These are phyloP conservation scores for Orbilia brochopaga DNA, from an alignment of 2,329 filamentous ascomycete species.

Conservation along the genomic window DNA sequence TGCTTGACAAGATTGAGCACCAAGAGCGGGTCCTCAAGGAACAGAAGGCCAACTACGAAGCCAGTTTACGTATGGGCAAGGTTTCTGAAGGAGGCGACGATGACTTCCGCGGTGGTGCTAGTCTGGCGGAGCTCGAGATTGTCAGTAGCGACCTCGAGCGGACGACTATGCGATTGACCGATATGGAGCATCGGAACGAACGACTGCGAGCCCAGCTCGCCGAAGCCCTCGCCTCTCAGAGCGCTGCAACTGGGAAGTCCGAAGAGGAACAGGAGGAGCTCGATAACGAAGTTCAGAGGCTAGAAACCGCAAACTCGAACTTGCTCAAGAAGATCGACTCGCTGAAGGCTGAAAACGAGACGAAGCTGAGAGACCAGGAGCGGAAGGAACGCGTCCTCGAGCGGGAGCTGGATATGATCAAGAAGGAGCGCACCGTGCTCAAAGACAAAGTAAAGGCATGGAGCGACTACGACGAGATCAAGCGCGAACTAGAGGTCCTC, in stretches of 20 bases:
- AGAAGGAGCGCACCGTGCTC: slow-evolving; percentile 79
- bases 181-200: slow-evolving; percentile 92
- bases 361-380: slow-evolving; percentile 77
- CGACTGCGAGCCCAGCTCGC: slow-evolving; percentile 88
- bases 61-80: slow-evolving; percentile 80
- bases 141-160: slow-evolving; percentile 89
- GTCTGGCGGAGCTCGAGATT: slow-evolving; percentile 83
- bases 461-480: slow-evolving; percentile 94
- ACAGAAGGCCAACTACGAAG: slow-evolving; percentile 95
- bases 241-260: slow-evolving; percentile 27
- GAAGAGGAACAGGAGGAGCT: slow-evolving; percentile 74
- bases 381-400: slow-evolving; percentile 77
- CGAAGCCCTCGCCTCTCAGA: slow-evolving; percentile 74
- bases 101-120: slow-evolving; percentile 68
- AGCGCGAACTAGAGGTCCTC: slow-evolving; percentile 92
- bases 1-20: slow-evolving; percentile 93
- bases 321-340: slow-evolving; percentile 87
- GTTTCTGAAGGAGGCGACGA: slow-evolving; percentile 64
- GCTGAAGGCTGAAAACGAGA: slow-evolving; percentile 80
- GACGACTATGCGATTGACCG: slow-evolving; percentile 82
- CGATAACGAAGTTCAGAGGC: slow-evolving; percentile 83
- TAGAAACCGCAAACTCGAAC: slow-evolving; percentile 91
- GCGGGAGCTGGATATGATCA: slow-evolving; percentile 74
- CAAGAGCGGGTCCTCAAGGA: slow-evolving; percentile 92
- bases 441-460: slow-evolving; percentile 84